Conservation (phyloP, 1,284 basidiomycete species). For the Rhodotorula sp. region DNA sequence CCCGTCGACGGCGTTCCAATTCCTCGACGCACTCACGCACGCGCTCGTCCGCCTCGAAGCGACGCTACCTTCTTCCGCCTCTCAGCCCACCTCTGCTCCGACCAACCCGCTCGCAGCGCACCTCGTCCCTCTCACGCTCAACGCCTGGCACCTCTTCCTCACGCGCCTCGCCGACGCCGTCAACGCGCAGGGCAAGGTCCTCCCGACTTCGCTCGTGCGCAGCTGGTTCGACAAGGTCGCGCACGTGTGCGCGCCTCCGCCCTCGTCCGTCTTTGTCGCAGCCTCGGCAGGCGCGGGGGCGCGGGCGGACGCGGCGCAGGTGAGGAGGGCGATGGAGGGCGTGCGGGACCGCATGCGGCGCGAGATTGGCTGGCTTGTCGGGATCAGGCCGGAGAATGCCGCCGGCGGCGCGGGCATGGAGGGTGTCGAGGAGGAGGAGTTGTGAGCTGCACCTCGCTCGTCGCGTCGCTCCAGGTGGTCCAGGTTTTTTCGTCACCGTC, state of each 20-base stretch:
- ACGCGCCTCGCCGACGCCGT: slow-evolving; percentile 36
- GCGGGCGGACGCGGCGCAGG: slow-evolving; percentile 3
- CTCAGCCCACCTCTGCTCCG: neutral
- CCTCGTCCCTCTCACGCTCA: slow-evolving; percentile 39
- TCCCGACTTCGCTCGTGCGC: slow-evolving; percentile 32
- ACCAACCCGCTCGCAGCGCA: slow-evolving; percentile 22
- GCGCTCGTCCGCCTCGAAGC: slow-evolving; percentile 28
- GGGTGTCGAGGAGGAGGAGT: slow-evolving; percentile 30
- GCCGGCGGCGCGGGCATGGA: slow-evolving; percentile 11
- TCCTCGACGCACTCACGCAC: slow-evolving; percentile 34
- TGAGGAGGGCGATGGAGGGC: slow-evolving; percentile 39
- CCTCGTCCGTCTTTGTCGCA: neutral
- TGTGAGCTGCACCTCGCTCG: neutral
- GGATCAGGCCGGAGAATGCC: slow-evolving; percentile 6
- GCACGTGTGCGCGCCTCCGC: slow-evolving; percentile 2
- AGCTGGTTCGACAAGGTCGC: slow-evolving; percentile 43
- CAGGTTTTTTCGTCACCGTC: too few relatives aligned
- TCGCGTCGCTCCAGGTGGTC: too few relatives aligned
- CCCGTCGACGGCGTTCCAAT: slow-evolving; percentile 43
- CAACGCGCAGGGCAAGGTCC: slow-evolving; percentile 40
- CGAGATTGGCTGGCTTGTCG: slow-evolving; percentile 45
- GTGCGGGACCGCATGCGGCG: slow-evolving; percentile 41
- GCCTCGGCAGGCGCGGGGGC: too few relatives aligned
- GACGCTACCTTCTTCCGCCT: slow-evolving; percentile 15
- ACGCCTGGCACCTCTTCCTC: slow-evolving; percentile 44